phyloP scores from a whole-genome alignment of 345 rosid genomes.

The Mangifera indica region DNA sequence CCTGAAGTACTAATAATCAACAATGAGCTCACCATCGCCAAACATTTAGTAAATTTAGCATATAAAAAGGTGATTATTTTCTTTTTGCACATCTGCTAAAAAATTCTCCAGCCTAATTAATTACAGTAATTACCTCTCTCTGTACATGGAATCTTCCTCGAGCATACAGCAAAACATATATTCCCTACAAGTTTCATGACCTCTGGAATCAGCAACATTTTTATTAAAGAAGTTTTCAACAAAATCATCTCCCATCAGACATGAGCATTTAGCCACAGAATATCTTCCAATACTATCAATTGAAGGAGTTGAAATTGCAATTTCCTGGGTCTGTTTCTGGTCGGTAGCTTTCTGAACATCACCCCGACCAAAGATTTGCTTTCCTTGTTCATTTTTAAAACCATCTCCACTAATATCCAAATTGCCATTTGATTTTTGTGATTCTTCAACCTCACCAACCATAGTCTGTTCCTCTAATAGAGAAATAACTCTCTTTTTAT shows the following conservation, averaged over 20 bases:
- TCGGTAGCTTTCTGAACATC: conserved; percentile 23
- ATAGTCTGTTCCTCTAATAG: conserved; percentile 42
- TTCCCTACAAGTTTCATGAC: conserved; percentile 57
- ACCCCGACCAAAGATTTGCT: conserved; percentile 10
- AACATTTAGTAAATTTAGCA: background rate
- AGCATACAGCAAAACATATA: conserved; percentile 65
- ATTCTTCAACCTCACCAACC: conserved; percentile 31
- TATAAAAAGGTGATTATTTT: background rate
- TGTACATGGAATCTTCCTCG: conserved; percentile 54
- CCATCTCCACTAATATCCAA: conserved; percentile 31
- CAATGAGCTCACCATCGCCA: background rate
- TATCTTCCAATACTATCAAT: conserved; percentile 18
- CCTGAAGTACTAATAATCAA: background rate
- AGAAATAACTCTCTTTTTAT: conserved; percentile 54
- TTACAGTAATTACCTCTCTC: conserved; percentile 46
- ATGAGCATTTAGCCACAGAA: conserved; percentile 30
- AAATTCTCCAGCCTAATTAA: background rate
- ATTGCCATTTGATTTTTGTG: conserved; percentile 38
- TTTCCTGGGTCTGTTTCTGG: conserved; percentile 20
- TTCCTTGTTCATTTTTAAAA: conserved; percentile 26
- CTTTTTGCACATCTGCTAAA: background rate
- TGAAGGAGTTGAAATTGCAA: conserved; percentile 5
- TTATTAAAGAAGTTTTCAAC: conserved; percentile 56
- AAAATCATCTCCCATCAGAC: conserved; percentile 44
- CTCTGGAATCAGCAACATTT: conserved; percentile 54